phyloP scores from a whole-genome alignment of 1,284 basidiomycete genomes.

The Phylloporus sp. region DNA sequence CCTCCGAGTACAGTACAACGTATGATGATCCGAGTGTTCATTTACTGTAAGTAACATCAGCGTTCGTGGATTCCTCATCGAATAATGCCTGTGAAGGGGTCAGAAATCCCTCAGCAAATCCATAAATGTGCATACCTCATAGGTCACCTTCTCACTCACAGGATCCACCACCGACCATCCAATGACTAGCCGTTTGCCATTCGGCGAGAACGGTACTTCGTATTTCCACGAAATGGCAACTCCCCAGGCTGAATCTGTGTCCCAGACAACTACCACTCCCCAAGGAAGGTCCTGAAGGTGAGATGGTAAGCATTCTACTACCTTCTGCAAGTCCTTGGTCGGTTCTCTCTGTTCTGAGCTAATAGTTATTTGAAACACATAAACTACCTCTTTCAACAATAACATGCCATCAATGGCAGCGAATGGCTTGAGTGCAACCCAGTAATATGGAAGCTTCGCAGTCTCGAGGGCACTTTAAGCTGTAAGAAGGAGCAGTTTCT shows the following conservation, averaged over 20 bases:
- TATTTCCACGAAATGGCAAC: not conserved
- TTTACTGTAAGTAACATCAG: no score
- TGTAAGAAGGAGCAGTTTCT: not conserved
- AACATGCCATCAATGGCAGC: not conserved
- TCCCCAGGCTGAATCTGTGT: fast-evolving
- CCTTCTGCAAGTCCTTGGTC: not conserved
- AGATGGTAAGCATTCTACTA: not conserved
- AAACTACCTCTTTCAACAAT: not conserved
- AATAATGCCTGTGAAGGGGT: not conserved
- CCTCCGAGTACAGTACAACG: no score
- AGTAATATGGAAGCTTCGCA: not conserved
- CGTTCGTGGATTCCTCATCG: no score
- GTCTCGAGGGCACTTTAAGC: not conserved
- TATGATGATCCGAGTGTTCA: no score
- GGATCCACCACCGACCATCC: not conserved
- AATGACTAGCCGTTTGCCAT: not conserved
- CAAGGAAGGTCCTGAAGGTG: not conserved
- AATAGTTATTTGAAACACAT: not conserved
- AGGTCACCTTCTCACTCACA: not conserved
- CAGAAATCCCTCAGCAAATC: not conserved
- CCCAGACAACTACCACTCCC: not conserved
- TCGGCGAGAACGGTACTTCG: not conserved
- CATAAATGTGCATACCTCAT: not conserved
- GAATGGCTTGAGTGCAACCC: not conserved
- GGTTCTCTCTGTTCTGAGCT: not conserved